Evolutionary conservation across 2,329 filamentous ascomycete species (phyloP).

Genomic region (Podosphaera fusca): DNA sequence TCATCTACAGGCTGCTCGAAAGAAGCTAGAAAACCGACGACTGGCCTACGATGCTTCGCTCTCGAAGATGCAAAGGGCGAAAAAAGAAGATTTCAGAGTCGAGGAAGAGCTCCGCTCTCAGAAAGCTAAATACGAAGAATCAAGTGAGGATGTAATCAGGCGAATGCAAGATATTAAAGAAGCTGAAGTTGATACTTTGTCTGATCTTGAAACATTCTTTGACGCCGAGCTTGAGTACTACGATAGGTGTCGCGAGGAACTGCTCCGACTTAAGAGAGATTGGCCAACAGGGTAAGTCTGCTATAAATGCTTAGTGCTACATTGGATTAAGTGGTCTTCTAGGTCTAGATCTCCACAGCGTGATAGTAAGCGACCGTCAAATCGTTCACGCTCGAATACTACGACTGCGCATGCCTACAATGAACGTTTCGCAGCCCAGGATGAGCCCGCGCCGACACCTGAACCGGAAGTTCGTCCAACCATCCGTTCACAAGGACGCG

Average conservation of each 20-base stretch:
- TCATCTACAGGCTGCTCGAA: constrained; percentile 43
- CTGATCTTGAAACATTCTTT: constrained; percentile 58
- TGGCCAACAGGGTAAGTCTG: constrained; percentile 37
- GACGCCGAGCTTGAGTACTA: constrained; percentile 82
- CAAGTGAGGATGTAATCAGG: constrained; percentile 71
- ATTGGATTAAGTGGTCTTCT: background rate
- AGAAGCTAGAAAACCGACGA: constrained; percentile 78
- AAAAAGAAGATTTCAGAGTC: constrained; percentile 77
- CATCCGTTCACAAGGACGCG: constrained; percentile 22
- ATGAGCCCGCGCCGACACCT: constrained; percentile 24
- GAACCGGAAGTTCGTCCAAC: constrained; percentile 21
- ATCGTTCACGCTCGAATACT: constrained; percentile 35
- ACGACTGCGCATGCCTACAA: constrained; percentile 40
- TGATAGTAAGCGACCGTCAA: constrained; percentile 8
- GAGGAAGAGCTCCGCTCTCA: constrained; percentile 81
- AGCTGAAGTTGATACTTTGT: constrained; percentile 60
- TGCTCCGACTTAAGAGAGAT: constrained; percentile 43
- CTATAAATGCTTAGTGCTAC: background rate
- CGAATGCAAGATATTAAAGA: constrained; percentile 96
- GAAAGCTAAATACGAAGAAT: constrained; percentile 91
- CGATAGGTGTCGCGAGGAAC: constrained; percentile 69
- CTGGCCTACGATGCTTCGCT: constrained; percentile 79
- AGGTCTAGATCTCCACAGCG: constrained; percentile 11
- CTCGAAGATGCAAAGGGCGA: constrained; percentile 77
- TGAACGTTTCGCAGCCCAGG: constrained; percentile 32